phyloP scores from a whole-genome alignment of 208 protist genomes.

The Acanthamoeba castellanii region DNA sequence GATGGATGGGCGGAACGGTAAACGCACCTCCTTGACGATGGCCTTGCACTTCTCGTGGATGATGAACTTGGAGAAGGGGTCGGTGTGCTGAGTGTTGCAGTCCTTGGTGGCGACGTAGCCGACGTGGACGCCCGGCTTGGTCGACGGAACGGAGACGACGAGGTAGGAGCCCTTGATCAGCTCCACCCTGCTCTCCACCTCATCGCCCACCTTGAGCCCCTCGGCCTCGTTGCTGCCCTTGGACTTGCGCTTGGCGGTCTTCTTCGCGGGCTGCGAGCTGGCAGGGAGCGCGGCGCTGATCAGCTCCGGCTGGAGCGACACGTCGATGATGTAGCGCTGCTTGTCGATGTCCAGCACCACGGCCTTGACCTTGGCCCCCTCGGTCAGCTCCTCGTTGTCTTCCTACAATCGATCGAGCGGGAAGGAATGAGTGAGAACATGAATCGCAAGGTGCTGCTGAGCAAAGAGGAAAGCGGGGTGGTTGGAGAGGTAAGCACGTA shows the following conservation, averaged over 20 bases:
- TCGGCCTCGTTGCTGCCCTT: conserved; percentile 15
- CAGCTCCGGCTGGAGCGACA: conserved; percentile 70
- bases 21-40: conserved; percentile 49
- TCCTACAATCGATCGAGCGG: not conserved
- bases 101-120: conserved; percentile 72
- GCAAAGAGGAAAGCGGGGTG: not conserved
- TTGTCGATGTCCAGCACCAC: conserved; percentile 72
- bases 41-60: conserved; percentile 65
- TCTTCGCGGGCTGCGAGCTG: not conserved
- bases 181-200: conserved; percentile 65
- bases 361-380: conserved; percentile 58
- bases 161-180: conserved; percentile 72
- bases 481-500: not conserved
- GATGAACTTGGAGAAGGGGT: conserved; percentile 60
- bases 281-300: conserved; percentile 47
- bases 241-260: conserved; percentile 59
- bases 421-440: not conserved
- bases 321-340: conserved; percentile 65
- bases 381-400: conserved; percentile 50
- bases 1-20: not conserved
- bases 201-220: conserved; percentile 2
- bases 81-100: conserved; percentile 56
- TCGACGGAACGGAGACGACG: conserved; percentile 30
- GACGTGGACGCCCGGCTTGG: conserved; percentile 10
- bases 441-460: not conserved